These are phyloP conservation scores for Mucor plumbeus DNA, from an alignment of 371 early-diverging fungal genomes.

Conservation along the genomic window DNA sequence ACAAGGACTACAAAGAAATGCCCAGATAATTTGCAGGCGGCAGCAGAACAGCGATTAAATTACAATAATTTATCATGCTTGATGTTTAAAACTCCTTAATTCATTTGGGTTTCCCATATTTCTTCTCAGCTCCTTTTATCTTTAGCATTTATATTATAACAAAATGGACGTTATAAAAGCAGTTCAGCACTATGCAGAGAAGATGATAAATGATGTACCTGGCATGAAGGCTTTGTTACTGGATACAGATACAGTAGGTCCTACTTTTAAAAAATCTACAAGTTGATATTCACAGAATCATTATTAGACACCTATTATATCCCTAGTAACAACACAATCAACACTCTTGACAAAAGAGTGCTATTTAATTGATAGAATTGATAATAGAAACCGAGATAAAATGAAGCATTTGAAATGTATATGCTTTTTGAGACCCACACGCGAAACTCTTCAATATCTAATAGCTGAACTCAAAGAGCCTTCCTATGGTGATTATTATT, in stretches of 20 bases:
- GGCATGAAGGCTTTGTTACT: constrained; percentile 97
- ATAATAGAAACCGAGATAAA: constrained; percentile 82
- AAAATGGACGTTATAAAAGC: constrained; percentile 80
- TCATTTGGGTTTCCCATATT: too few relatives aligned
- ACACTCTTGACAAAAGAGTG: constrained; percentile 88
- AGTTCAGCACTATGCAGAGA: constrained; percentile 87
- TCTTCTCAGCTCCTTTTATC: neutral
- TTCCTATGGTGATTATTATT: constrained; percentile 91
- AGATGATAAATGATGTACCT: constrained; percentile 86
- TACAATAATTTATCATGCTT: too few relatives aligned
- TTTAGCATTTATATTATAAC: neutral
- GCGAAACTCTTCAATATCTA: constrained; percentile 80
- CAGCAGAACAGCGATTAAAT: too few relatives aligned
- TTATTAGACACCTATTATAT: constrained; percentile 87
- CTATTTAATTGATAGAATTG: constrained; percentile 92
- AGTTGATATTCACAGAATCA: neutral
- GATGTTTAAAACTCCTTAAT: too few relatives aligned
- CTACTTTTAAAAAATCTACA: neutral
- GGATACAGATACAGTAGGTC: constrained; percentile 88
- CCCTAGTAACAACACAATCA: constrained; percentile 91
- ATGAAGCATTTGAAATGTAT: constrained; percentile 95
- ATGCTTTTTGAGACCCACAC: constrained; percentile 87
- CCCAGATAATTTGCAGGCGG: too few relatives aligned
- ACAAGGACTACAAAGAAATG: too few relatives aligned
- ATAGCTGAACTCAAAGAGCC: constrained; percentile 91